Evolutionary conservation across 139 green algal species (phyloP).

Genomic region (Haematococcus lacustris): DNA sequence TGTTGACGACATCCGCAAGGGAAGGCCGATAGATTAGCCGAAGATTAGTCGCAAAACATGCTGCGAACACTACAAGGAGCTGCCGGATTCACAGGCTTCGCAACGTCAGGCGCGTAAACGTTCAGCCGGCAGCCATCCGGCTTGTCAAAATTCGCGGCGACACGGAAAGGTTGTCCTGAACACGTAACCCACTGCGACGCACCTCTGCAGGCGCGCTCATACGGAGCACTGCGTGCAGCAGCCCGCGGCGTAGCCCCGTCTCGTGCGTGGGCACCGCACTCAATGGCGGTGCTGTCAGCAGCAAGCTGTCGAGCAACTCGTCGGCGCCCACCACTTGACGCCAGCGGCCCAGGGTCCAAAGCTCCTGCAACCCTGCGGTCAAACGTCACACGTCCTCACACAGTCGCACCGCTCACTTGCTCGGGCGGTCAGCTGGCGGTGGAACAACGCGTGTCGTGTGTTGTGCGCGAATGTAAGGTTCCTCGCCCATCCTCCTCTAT

Average conservation of each 20-base stretch:
- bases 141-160: background rate
- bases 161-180: background rate
- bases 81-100: background rate
- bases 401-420: background rate
- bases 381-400: background rate
- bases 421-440: background rate
- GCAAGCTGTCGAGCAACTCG: constrained; percentile 4
- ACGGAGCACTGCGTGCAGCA: constrained; percentile 26
- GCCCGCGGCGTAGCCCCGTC: constrained; percentile 19
- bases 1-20: no score
- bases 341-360: constrained; percentile 25
- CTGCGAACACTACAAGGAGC: no score
- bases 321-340: constrained; percentile 10
- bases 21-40: no score
- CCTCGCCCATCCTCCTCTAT: background rate
- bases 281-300: constrained; percentile 15
- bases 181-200: background rate
- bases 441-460: no score
- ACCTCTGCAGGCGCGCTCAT: constrained; percentile 31
- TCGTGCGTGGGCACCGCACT: background rate
- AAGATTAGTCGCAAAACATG: no score
- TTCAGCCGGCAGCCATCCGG: background rate
- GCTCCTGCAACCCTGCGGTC: constrained; percentile 18
- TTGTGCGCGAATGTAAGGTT: no score
- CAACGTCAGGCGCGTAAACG: background rate